These are phyloP conservation scores for Trichoderma brevicompactum DNA, from an alignment of 2,329 filamentous ascomycete genomes.

Conservation along the genomic window DNA sequence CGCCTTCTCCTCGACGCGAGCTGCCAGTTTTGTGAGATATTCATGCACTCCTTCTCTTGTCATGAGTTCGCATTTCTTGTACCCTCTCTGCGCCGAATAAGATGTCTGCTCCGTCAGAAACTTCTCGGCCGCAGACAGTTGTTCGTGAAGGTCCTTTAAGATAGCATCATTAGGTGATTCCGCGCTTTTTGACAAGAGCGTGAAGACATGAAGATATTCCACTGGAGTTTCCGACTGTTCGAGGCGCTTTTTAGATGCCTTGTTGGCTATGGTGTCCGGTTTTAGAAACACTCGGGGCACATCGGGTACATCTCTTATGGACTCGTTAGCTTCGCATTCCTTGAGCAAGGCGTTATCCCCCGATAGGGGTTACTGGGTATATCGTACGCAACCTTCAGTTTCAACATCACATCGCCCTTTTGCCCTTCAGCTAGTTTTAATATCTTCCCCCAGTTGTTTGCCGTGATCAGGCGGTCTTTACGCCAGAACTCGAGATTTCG, in stretches of 20 bases:
- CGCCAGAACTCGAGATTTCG: slow-evolving; percentile 44
- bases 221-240: neutral
- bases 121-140: slow-evolving; percentile 36
- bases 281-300: slow-evolving; percentile 17
- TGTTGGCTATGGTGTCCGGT: neutral
- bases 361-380: neutral
- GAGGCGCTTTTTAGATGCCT: neutral
- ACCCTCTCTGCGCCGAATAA: slow-evolving; percentile 38
- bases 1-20: slow-evolving; percentile 34
- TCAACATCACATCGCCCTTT: slow-evolving; percentile 35
- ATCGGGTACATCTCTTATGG: slow-evolving; percentile 13
- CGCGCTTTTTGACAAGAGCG: slow-evolving; percentile 29
- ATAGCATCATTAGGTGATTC: slow-evolving; percentile 2
- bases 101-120: slow-evolving; percentile 37
- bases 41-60: slow-evolving; percentile 35
- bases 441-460: slow-evolving; percentile 39
- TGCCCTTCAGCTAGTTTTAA: slow-evolving; percentile 36
- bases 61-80: slow-evolving; percentile 35
- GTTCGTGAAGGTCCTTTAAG: slow-evolving; percentile 17
- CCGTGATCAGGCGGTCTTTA: slow-evolving; percentile 38
- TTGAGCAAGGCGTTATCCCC: neutral
- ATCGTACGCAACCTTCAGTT: slow-evolving; percentile 29
- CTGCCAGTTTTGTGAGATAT: slow-evolving; percentile 34
- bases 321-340: neutral
- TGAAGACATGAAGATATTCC: slow-evolving; percentile 35